Evolutionary conservation across 169 alveolate species (phyloP).

Genomic region (Eimeria acervulina): DNA sequence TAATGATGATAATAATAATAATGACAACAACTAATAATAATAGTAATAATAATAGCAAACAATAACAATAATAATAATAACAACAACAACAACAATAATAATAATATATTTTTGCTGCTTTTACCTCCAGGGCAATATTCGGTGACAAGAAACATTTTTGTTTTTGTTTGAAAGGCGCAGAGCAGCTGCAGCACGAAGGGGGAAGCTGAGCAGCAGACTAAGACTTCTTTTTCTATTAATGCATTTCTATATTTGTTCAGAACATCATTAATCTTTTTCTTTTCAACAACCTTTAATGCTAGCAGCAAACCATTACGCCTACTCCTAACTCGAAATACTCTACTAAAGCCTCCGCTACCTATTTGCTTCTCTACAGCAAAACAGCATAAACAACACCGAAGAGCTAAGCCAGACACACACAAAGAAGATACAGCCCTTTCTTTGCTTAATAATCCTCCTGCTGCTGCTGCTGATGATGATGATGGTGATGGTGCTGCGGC

Average conservation of each 20-base stretch:
- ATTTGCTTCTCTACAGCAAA: constrained; percentile 22
- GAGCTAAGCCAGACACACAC: background rate
- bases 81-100: too few relatives aligned
- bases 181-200: constrained; percentile 50
- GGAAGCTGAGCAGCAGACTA: constrained; percentile 44
- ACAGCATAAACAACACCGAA: constrained; percentile 5
- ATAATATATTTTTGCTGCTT: too few relatives aligned
- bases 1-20: too few relatives aligned
- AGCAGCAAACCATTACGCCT: constrained; percentile 30
- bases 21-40: too few relatives aligned
- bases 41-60: too few relatives aligned
- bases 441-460: too few relatives aligned
- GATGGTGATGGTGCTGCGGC: too few relatives aligned
- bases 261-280: background rate
- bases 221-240: constrained; percentile 42
- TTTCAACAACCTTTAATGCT: constrained; percentile 30
- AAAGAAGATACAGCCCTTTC: too few relatives aligned
- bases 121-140: constrained; percentile 70
- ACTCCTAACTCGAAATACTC: constrained; percentile 39
- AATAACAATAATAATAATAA: too few relatives aligned
- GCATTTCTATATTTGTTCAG: constrained; percentile 27
- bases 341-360: constrained; percentile 70
- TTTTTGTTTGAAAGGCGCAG: constrained; percentile 50
- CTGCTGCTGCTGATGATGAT: too few relatives aligned
- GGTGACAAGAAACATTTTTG: constrained; percentile 28